Base-by-base conservation (phyloP, 2,329 filamentous ascomycete genomes). In the Podosphaera fusca region DNA sequence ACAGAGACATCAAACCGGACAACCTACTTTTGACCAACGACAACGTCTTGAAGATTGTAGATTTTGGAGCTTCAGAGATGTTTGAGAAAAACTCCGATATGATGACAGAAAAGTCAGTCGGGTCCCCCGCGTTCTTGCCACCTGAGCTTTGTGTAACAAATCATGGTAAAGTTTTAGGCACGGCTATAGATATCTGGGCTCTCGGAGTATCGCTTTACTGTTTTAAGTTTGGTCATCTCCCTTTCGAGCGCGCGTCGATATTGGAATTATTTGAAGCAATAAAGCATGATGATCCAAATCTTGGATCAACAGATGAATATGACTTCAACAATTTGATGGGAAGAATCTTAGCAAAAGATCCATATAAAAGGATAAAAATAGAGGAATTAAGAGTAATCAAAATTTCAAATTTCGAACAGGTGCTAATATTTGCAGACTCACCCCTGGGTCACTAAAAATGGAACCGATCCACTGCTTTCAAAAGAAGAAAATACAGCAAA, bases 41-140 rank as follows among this genome's bases (percentile, higher is more conserved):
- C 57, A 85, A 96, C 64, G 81, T 95, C n/a, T 78, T 98, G 56
- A 98, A 96, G 69, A 84, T 98, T 61, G 88, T 94, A 56, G 92
- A 96, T 69, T 98, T 98, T 74, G 92, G 92, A n/a, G 92, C 96
- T 6, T 96, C 90, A 0, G 90, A 98, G 67, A 95, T 98, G 82
- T 98, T 98, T 63, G 84, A 90, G 66, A 95, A 94, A 68, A 75
- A 84, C 58, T 80, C 78, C 1, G 78, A 87, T 51, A 96, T 96
- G 92, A 82, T 81, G 67, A 95, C 87, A 0, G 82, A 84, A 58
- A 98, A 96, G 70, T 90, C 88, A 2, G 89, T 89, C 9, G 92
- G 92, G 0, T 95, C 89, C 2, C 92, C 92, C 0, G 92, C 92
- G 0, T 98, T 98, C 65, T 77, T 96, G 58, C 86, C 92, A 0